These are phyloP conservation scores for Pleurotus pulmonarius DNA, from an alignment of 768 basidiomycete species.

Conservation along the genomic window DNA sequence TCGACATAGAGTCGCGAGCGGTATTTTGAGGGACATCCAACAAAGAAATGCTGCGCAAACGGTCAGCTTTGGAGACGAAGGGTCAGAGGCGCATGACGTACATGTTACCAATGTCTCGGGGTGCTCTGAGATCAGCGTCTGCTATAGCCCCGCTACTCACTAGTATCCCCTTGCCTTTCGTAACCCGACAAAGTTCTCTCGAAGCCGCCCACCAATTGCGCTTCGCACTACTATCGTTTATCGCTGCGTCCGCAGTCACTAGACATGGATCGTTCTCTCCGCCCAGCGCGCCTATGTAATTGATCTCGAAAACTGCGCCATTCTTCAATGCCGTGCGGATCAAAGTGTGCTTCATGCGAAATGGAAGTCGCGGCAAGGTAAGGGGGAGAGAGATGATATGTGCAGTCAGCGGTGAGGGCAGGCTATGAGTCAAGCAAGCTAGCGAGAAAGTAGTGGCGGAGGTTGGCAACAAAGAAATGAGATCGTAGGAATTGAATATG, in stretches of 20 bases:
- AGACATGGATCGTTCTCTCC: slow-evolving; percentile 50
- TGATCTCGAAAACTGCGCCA: slow-evolving; percentile 80
- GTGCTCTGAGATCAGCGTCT: slow-evolving; percentile 62
- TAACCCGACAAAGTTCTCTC: slow-evolving; percentile 72
- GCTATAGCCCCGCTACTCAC: slow-evolving; percentile 66
- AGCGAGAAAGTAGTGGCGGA: slow-evolving; percentile 69
- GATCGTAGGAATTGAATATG: slow-evolving; percentile 64
- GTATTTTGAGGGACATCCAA: slow-evolving; percentile 67
- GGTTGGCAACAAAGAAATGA: slow-evolving; percentile 74
- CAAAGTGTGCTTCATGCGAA: slow-evolving; percentile 79
- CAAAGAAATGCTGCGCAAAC: slow-evolving; percentile 49
- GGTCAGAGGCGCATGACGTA: slow-evolving; percentile 26
- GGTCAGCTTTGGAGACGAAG: no score
- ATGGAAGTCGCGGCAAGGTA: slow-evolving; percentile 73
- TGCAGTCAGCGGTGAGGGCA: slow-evolving; percentile 71
- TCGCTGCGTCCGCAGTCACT: slow-evolving; percentile 42
- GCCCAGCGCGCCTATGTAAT: slow-evolving; percentile 71
- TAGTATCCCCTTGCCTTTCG: slow-evolving; percentile 75
- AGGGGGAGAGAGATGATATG: slow-evolving; percentile 82
- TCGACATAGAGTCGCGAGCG: slow-evolving; percentile 60
- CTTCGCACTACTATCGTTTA: slow-evolving; percentile 53
- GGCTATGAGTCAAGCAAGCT: slow-evolving; percentile 77
- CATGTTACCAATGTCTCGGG: slow-evolving; percentile 76
- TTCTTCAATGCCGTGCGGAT: slow-evolving; percentile 78
- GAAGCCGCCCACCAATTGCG: slow-evolving; percentile 85